Percentiles rank a stretch among this genome's conserved stretches.
Conservation (phyloP, 371 early-diverging fungal species). For the Homolaphlyctis polyrhiza region DNA sequence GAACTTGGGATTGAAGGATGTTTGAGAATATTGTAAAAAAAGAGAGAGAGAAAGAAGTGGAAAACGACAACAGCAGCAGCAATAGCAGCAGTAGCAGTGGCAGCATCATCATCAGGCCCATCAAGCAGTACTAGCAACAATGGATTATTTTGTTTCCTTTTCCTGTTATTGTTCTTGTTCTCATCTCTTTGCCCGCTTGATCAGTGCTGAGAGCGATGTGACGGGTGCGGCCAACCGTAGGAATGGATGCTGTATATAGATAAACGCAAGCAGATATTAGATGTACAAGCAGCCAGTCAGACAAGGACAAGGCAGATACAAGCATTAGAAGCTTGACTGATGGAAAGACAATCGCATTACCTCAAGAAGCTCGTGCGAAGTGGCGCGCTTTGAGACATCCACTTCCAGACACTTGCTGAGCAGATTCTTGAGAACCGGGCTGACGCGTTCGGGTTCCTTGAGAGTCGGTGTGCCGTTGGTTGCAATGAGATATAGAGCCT, state of each 20-base stretch:
- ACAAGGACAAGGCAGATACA: constrained; percentile 2
- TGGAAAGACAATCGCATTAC: constrained; percentile 25
- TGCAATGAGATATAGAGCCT: constrained; percentile 92
- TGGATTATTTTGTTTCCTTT: too few relatives aligned
- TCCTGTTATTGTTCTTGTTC: too few relatives aligned
- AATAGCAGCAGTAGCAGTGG: too few relatives aligned
- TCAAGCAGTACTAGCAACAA: too few relatives aligned
- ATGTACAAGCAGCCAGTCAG: not conserved
- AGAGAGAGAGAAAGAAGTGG: not conserved
- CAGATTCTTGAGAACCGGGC: constrained; percentile 79
- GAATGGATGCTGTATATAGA: constrained; percentile 25
- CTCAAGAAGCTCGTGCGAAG: constrained; percentile 71
- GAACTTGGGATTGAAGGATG: constrained; percentile 1
- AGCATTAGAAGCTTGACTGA: too few relatives aligned
- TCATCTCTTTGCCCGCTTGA: constrained; percentile 11
- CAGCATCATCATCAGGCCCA: too few relatives aligned
- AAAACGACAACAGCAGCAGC: too few relatives aligned
- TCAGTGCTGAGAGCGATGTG: constrained; percentile 23
- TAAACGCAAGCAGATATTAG: not conserved
- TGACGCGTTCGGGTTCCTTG: constrained; percentile 78
- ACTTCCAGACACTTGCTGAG: constrained; percentile 86
- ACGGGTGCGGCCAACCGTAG: constrained; percentile 17
- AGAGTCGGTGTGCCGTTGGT: constrained; percentile 96
- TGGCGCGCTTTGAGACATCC: constrained; percentile 83
- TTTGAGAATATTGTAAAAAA: not conserved